phyloP scores from a whole-genome alignment of 164 flowering plant species.

The Buxus sempervirens region DNA sequence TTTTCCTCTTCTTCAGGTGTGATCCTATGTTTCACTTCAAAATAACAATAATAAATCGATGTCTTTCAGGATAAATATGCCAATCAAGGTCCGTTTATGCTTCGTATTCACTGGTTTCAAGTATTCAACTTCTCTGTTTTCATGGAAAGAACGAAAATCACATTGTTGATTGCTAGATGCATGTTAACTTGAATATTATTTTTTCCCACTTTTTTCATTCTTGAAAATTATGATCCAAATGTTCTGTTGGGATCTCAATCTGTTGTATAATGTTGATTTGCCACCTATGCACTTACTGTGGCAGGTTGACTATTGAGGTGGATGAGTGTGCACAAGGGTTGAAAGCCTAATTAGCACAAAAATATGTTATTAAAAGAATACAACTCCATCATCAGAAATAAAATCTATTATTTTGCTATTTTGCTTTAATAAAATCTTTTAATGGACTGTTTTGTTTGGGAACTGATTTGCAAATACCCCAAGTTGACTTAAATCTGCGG shows the following conservation, averaged over 20 bases:
- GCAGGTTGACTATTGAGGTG: neutral
- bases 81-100: slow-evolving; percentile 75
- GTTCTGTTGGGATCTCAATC: neutral
- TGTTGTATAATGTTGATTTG: neutral
- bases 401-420: neutral
- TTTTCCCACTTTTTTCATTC: too few species aligned
- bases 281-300: neutral
- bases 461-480: neutral
- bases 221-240: slow-evolving; percentile 48
- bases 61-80: too few species aligned
- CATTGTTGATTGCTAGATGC: too few species aligned
- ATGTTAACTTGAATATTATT: too few species aligned
- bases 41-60: too few species aligned
- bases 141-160: too few species aligned
- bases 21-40: too few species aligned
- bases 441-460: neutral
- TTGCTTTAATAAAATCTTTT: neutral
- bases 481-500: too few species aligned
- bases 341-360: neutral
- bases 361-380: too few species aligned
- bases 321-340: neutral
- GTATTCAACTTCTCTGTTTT: too few species aligned
- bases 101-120: slow-evolving; percentile 68
- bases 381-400: neutral
- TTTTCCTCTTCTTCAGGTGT: too few species aligned